Evolutionary conservation across 2,329 filamentous ascomycete genomes (phyloP), one percentile per base, ranked within the genome.

Genomic region (Cladosporium sp.): DNA sequence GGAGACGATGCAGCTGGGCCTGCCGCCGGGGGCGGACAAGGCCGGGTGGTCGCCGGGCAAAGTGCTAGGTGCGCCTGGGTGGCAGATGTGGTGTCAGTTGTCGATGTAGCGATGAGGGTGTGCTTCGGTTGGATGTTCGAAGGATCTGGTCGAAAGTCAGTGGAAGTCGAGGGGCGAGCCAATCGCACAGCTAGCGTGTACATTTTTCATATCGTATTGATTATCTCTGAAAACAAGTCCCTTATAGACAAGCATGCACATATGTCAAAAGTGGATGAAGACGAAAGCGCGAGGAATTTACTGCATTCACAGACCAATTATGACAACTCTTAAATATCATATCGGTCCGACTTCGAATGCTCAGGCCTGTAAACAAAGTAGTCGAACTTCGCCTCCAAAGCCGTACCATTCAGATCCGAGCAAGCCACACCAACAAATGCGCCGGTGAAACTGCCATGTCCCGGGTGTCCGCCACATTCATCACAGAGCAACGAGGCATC

Each of bases 401-500:
- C 63, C 18, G 54, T 59, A 23, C 63, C 63, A 21, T 65, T 65
- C 43, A 65, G 46, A 39, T 65, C 63, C 13, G 63, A 65, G 30
- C 43, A 51, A 14, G 63, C 63, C 63, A 65, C 58, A 16, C 63
- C 63, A 1, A 65, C 56, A 21, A 65, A 65, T 32, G 63, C 63
- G 30, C 63, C 63, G 5, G 63, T 65, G 56, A 65, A 65, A n/a
- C 63, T 65, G 10, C 63, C 63, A 30, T 65, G 43, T 13, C 54
- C 54, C 3, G 25, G 63, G 26, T 65, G 63, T 16, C 63, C 63
- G 18, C 63, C 63, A 11, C 63, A 65, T 25, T 65, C 63, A 16
- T 65, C 63, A 14, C 54, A 65, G 11, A 65, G 43, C 4, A 65
- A n/a, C 16, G 54, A 58, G 8, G 63, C 63, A 26, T 65, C 63